Conservation (phyloP, 352 stramenopile genomes). For the Pythium phragmiticola region DNA sequence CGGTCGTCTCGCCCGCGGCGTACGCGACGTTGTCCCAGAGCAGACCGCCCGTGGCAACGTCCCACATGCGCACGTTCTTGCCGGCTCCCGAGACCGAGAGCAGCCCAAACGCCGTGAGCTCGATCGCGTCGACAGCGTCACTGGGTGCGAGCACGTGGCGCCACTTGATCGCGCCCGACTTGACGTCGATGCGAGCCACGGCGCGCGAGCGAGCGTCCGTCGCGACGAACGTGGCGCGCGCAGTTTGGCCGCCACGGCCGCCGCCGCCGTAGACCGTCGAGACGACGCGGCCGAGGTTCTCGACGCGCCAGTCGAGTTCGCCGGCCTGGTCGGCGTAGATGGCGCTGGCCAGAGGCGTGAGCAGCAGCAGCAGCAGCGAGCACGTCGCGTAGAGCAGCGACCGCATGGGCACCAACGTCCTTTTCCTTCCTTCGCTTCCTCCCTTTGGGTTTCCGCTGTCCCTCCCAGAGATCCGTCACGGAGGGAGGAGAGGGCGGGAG, state of each 20-base stretch:
- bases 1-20: conserved; percentile 15
- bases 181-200: conserved; percentile 62
- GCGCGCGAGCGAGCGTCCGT: conserved; percentile 60
- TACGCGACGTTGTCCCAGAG: conserved; percentile 64
- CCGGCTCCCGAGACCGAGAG: conserved; percentile 55
- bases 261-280: conserved; percentile 47
- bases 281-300: conserved; percentile 59
- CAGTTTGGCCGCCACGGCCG: conserved; percentile 29
- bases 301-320: conserved; percentile 73
- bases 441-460: not conserved
- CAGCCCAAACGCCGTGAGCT: conserved; percentile 67
- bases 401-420: not conserved
- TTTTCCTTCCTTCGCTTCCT: not conserved
- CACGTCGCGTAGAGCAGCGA: not conserved
- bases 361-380: conserved; percentile 23
- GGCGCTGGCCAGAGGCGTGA: conserved; percentile 23
- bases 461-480: not conserved
- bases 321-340: conserved; percentile 80
- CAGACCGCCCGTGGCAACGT: conserved; percentile 53
- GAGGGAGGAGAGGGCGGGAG: not conserved
- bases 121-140: conserved; percentile 65
- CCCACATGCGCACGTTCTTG: conserved; percentile 70
- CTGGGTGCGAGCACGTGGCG: conserved; percentile 57
- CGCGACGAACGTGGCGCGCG: conserved; percentile 65
- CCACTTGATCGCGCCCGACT: conserved; percentile 75